A percentile compares a stretch with the other conserved stretches of the same genome.
Evolutionary conservation across 345 rosid species (phyloP).

Genomic region (Excoecaria agallocha): DNA sequence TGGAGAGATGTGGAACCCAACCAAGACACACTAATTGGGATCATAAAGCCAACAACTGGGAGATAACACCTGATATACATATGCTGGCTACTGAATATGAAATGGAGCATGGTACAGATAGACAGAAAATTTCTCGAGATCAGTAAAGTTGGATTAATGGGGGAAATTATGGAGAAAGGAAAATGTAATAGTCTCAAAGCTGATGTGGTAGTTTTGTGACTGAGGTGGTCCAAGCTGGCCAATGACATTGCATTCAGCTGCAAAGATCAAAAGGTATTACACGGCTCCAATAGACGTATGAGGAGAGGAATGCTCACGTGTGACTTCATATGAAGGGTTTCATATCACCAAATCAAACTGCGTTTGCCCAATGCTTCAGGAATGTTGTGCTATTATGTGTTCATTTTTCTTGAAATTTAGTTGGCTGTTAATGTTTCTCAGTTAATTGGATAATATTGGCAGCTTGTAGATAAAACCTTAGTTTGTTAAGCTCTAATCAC

Average conservation of each 20-base stretch:
- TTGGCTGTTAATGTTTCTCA: conserved; percentile 18
- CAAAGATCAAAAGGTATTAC: conserved; percentile 11
- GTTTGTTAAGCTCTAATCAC: conserved; percentile 13
- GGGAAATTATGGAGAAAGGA: background rate
- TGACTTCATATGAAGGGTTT: conserved; percentile 14
- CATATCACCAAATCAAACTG: conserved; percentile 14
- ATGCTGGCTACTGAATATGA: conserved; percentile 45
- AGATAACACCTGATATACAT: conserved; percentile 38
- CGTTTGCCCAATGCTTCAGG: conserved; percentile 9
- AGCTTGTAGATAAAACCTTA: background rate
- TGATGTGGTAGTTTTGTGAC: background rate
- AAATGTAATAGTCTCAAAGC: conserved; percentile 9
- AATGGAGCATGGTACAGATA: conserved; percentile 34
- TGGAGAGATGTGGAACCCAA: conserved; percentile 48
- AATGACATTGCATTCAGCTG: conserved; percentile 11
- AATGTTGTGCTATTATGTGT: conserved; percentile 21
- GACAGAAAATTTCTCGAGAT: conserved; percentile 29
- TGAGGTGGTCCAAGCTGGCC: conserved; percentile 12
- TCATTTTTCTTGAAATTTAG: conserved; percentile 18
- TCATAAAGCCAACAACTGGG: conserved; percentile 45
- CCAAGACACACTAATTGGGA: conserved; percentile 40
- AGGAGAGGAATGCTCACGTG: conserved; percentile 13
- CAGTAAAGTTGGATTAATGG: conserved; percentile 19
- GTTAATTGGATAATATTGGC: background rate
- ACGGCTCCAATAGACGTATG: background rate